phyloP scores from a whole-genome alignment of 352 stramenopile species.

The Pythium volutum region DNA sequence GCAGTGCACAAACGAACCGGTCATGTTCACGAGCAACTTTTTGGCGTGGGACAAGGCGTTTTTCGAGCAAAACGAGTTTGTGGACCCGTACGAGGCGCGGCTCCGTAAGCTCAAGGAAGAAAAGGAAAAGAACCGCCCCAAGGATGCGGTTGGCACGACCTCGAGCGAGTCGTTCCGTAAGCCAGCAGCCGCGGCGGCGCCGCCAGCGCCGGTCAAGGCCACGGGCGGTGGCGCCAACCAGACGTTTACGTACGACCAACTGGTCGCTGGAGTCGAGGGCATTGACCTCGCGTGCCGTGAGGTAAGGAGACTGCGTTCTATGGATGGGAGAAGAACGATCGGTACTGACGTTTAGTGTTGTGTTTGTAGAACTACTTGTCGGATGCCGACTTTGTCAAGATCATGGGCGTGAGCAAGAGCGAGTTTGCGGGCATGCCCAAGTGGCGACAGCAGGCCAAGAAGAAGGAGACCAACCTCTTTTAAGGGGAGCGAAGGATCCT shows the following conservation, averaged over 20 bases:
- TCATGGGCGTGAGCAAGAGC: slow-evolving; percentile 59
- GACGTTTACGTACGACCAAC: slow-evolving; percentile 61
- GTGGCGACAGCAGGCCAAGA: slow-evolving; percentile 87
- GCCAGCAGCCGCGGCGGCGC: slow-evolving; percentile 6
- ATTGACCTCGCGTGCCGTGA: slow-evolving; percentile 77
- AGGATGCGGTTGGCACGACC: slow-evolving; percentile 54
- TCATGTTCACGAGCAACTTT: slow-evolving; percentile 92
- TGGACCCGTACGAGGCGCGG: slow-evolving; percentile 88
- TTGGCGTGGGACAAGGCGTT: slow-evolving; percentile 83
- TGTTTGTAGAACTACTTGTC: slow-evolving; percentile 58
- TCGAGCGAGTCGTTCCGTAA: slow-evolving; percentile 43
- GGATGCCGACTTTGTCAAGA: slow-evolving; percentile 70
- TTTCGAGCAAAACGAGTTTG: slow-evolving; percentile 83
- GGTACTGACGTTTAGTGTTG: neutral
- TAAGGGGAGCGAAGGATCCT: slow-evolving; percentile 29
- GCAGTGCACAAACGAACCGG: slow-evolving; percentile 76
- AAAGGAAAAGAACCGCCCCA: slow-evolving; percentile 67
- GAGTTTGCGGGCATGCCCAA: slow-evolving; percentile 72
- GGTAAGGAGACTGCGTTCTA: slow-evolving; percentile 26
- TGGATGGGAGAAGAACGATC: neutral
- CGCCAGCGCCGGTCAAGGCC: slow-evolving; percentile 18
- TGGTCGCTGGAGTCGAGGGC: slow-evolving; percentile 68
- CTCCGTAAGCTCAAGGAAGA: slow-evolving; percentile 75
- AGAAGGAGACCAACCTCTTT: slow-evolving; percentile 86
- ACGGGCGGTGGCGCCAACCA: slow-evolving; percentile 31